Base-by-base conservation (phyloP, 2,329 filamentous ascomycete genomes). In the Colletotrichum acutatum region DNA sequence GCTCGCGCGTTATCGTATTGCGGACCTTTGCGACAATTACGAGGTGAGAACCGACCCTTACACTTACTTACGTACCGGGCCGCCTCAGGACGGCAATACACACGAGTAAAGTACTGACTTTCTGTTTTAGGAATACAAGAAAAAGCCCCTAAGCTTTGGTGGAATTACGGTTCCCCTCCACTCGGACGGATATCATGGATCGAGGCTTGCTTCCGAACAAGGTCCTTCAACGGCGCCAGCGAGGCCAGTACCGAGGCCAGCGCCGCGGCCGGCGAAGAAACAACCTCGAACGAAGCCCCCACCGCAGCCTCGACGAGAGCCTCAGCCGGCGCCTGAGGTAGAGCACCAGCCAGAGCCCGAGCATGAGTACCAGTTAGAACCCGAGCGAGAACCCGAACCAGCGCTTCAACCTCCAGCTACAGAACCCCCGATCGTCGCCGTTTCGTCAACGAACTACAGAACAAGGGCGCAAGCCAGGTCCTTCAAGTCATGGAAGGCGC, bases 401-500 rank as follows among this genome's bases (percentile, higher is more conserved):
- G 9, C 26, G n/a, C 11, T 46, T 24, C 28, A 22, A 22, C 19
- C 28, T 16, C 28, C 9, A 19, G n/a, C n/a, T 14, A n/a, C n/a
- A 30, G 46, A 60, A n/a, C 26, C 49, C 22, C 54, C 64, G 12
- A 37, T 26, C 49, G 24, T 34, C 19, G 24, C 62, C 26, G 57
- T 32, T 12, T 74, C 62, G 16, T 46, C 71, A 16, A 32, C 59
- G 8, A 72, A 62, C n/a, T 75, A 74, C 66, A 69, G 76, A 37
- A 68, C 60, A 12, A 70, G 74, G 14, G 76, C 74, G n/a, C 72
- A 75, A 59, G 69, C 74, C 9, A 61, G 66, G 49, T 71, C 75
- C 0, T 78, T 76, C 75, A 75, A 76, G 61, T 75, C 74, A 56
- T 67, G 62, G 68, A 70, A 68, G 32, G 68, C 46, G 9, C 62